These are phyloP conservation scores for Yamadazyma sp. DNA, from an alignment of 1,139 yeast genomes.

Conservation along the genomic window DNA sequence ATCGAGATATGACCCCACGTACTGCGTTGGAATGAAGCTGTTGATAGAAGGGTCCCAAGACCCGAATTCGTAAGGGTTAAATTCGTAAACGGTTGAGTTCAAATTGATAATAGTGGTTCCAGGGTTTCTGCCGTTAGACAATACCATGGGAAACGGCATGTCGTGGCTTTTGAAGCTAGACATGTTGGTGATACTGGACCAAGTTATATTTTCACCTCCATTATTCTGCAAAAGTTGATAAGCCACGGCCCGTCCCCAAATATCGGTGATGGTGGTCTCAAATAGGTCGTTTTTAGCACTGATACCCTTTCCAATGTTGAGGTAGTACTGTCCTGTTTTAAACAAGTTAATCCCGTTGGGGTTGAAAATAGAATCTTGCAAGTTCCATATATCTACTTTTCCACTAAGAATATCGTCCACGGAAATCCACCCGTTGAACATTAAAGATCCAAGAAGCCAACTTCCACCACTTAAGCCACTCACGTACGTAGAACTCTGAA, in stretches of 20 bases:
- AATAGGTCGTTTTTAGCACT: conserved; percentile 38
- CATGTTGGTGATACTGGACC: conserved; percentile 36
- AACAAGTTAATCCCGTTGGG: conserved; percentile 38
- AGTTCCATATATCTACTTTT: conserved; percentile 34
- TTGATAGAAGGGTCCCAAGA: conserved; percentile 45
- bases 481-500: conserved; percentile 39
- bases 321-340: conserved; percentile 34
- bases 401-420: conserved; percentile 33
- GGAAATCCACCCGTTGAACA: conserved; percentile 33
- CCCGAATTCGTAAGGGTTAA: conserved; percentile 44
- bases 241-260: conserved; percentile 46
- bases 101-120: conserved; percentile 30
- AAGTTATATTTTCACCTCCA: conserved; percentile 35
- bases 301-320: conserved; percentile 27
- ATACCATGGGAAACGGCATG: conserved; percentile 45
- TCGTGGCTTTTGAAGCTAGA: conserved; percentile 28
- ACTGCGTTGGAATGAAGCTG: conserved; percentile 31
- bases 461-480: conserved; percentile 43
- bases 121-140: conserved; percentile 43
- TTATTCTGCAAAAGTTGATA: conserved; percentile 32
- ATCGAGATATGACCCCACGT: conserved; percentile 33
- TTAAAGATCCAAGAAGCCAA: conserved; percentile 38
- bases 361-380: conserved; percentile 40
- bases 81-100: conserved; percentile 44
- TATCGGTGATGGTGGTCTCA: conserved; percentile 39